phyloP scores from a whole-genome alignment of 2,329 filamentous ascomycete species.

The Aureobasidium sp. region DNA sequence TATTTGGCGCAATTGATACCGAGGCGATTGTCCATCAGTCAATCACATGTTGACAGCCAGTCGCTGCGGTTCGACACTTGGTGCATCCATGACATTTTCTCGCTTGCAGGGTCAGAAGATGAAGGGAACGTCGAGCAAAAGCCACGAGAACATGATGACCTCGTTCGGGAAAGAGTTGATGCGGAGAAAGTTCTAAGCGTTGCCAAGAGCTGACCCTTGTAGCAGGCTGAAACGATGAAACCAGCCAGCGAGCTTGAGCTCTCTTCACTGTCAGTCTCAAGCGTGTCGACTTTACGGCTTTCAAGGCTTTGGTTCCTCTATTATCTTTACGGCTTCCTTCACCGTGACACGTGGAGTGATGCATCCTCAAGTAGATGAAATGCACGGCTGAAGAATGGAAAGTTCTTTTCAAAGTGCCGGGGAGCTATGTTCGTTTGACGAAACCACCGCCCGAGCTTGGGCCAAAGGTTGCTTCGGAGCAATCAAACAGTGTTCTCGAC shows the following conservation, averaged over 20 bases:
- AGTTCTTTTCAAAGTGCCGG: neutral
- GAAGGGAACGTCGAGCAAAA: neutral
- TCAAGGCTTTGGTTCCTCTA: neutral
- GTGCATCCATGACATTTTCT: neutral
- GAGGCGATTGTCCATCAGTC: neutral
- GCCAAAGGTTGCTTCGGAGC: neutral
- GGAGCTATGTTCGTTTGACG: slow-evolving; percentile 7
- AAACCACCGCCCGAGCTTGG: slow-evolving; percentile 2
- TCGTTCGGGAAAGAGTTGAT: neutral
- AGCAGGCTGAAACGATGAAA: neutral
- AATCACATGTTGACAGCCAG: neutral
- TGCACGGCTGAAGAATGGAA: neutral
- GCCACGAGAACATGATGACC: neutral
- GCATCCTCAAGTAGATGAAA: neutral
- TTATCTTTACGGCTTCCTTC: neutral
- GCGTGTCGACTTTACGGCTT: neutral
- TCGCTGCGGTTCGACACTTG: neutral
- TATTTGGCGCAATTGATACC: neutral
- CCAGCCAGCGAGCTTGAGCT: neutral
- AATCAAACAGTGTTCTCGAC: neutral
- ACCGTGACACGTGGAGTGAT: neutral
- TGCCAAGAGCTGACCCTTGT: neutral
- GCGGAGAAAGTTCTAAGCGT: neutral
- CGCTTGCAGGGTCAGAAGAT: neutral
- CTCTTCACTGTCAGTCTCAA: neutral